Evolutionary conservation across 108 stramenopile genomes (phyloP), one percentile per base, ranked within the genome.

Genomic region (Cyclotella cryptica): DNA sequence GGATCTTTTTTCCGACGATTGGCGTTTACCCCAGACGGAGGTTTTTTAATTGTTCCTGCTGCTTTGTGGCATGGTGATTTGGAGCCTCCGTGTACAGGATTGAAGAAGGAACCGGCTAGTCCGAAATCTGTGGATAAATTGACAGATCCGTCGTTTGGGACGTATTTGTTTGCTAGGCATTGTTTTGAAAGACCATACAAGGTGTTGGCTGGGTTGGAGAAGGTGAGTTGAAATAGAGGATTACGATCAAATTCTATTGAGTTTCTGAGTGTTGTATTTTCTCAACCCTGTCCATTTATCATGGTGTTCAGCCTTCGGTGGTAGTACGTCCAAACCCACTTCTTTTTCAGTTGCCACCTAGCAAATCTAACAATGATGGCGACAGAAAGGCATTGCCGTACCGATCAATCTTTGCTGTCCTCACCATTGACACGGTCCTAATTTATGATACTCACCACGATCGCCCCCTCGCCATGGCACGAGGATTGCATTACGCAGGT

Each of bases 1-100:
- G 88, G 94, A 65, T 92, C 90, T 42, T 98, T 97, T 77, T 98
- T 98, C 77, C 88, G 98, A 49, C 84, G 98, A 41, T 85, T 97
- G 55, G 60, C 82, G 24, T 98, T 93, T 86, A 93, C 97, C 26
- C 76, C 93, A 2, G 98, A 98, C 74, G 98, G 98, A 1, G 87
- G 92, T 2, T 96, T 90, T 66, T 82, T 98, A 53, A 73, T 98
- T 55, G 88, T 93, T 22, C 97, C 98, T 26, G 90, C 97, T 17
- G 96, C 89, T n/a, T 79, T 96, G 44, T 93, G 89, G 88, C 90
- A 93, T 61, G 76, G 74, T 52, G 47, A 60, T 39, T 66, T 55
- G 49, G 59, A 63, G 41, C 22, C 55, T 26, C 43, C 53, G 24
- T 44, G 19, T 35, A 47, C 30, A 0, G 44, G 86, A 12, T 53